These are phyloP conservation scores for Tolypocladium cylindrosporum DNA, from an alignment of 2,329 filamentous ascomycete genomes.

Conservation along the genomic window DNA sequence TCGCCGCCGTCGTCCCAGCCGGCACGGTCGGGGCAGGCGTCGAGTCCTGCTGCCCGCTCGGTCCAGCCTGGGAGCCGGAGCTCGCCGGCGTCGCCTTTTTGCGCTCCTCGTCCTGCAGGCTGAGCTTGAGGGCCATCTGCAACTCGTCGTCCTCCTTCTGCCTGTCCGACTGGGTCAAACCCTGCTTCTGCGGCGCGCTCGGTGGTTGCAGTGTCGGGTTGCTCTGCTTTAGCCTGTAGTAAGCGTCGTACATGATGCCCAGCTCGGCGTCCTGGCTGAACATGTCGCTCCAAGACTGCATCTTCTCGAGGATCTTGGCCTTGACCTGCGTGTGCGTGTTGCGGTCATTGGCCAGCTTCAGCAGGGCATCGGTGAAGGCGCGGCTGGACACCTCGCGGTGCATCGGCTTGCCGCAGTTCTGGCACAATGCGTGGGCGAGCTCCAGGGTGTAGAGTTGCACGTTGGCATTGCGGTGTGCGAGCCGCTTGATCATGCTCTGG, in stretches of 20 bases:
- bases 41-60: conserved; percentile 29
- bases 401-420: conserved; percentile 80
- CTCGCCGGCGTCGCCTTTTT: conserved; percentile 37
- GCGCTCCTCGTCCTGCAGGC: conserved; percentile 74
- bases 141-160: conserved; percentile 96
- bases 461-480: conserved; percentile 90
- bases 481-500: conserved; percentile 80
- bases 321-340: conserved; percentile 97
- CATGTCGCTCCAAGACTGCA: conserved; percentile 95
- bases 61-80: conserved; percentile 19
- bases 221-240: conserved; percentile 69
- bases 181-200: conserved; percentile 85
- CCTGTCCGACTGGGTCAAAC: conserved; percentile 80
- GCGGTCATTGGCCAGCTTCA: conserved; percentile 84
- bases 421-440: conserved; percentile 83
- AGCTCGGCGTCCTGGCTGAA: conserved; percentile 82
- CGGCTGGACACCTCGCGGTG: conserved; percentile 85
- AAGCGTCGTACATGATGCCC: conserved; percentile 95
- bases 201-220: conserved; percentile 87
- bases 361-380: conserved; percentile 86
- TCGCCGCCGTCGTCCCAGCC: conserved; percentile 87
- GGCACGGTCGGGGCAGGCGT: conserved; percentile 47
- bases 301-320: conserved; percentile 90
- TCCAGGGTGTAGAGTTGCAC: conserved; percentile 93
- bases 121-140: conserved; percentile 89